Evolutionary conservation across 495 filamentous ascomycete genomes (phyloP), one percentile per base, ranked within the genome.

Genomic region (Lasiosphaeria miniovina): DNA sequence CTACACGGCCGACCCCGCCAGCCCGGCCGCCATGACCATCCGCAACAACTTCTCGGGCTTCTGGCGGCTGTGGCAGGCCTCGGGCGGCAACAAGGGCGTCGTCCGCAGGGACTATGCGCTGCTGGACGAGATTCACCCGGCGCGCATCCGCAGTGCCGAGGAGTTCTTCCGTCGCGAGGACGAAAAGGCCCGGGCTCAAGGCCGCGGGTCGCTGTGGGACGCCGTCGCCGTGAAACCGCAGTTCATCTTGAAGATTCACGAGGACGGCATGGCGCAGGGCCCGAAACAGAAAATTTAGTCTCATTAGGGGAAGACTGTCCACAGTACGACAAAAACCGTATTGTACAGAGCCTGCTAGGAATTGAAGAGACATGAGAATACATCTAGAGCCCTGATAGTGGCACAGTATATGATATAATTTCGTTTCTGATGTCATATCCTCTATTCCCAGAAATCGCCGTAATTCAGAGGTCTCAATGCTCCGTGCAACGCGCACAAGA

Each of bases 31-130:
- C 17, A 71, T 84, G 74, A 81, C 65, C 0, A 54, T 77, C n/a
- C 68, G 65, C 14, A 52, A 78, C 51, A 86, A 85, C 61, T 86
- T 85, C 63, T 71, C 74, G 0, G 82, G 77, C 4, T 85, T 77
- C 54, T 85, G 82, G 79, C 77, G 72, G 46, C 52, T 72, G 36
- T 85, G 71, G 66, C 70, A 67, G 59, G 52, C 74, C 48, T 75
- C 70, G 1, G 77, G 75, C 0, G 67, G 67, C 1, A 75, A 80
- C 12, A 65, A 58, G 38, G 72, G 74, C 0, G 49, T 82, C 8
- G 53, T 81, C 3, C 63, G 63, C 59, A 73, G 81, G 53, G 78
- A 85, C 66, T 84, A 82, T 57, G 60, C 57, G 31, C 36, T 85
- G 31, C 54, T 85, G 49, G 81, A 84, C 65, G 70, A 78, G 65